phyloP scores from a whole-genome alignment of 192 early-diverging fungal genomes.

The Physocladia obscura region DNA sequence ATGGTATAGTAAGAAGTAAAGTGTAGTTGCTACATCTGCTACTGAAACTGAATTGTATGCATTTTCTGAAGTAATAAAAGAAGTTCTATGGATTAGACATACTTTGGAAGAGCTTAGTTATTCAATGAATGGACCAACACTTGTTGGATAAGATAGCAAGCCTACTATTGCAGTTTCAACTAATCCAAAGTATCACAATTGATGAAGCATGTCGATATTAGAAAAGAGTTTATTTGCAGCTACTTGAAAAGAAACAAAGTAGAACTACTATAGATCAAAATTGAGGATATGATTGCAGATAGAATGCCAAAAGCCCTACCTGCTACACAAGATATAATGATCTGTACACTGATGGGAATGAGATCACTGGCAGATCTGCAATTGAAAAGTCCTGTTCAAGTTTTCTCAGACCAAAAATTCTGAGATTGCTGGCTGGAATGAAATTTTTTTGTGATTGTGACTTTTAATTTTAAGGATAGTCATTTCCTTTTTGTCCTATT shows the following conservation, averaged over 20 bases:
- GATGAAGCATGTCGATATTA: not conserved
- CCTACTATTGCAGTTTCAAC: not conserved
- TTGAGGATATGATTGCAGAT: not conserved
- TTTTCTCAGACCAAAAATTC: not conserved
- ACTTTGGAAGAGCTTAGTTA: not conserved
- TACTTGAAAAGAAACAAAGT: not conserved
- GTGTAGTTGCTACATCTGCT: slow-evolving; percentile 20
- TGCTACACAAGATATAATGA: not conserved
- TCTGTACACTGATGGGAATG: slow-evolving; percentile 12
- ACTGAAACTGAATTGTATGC: slow-evolving; percentile 30
- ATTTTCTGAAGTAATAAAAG: slow-evolving; percentile 2
- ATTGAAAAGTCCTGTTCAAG: not conserved
- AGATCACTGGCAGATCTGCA: not conserved
- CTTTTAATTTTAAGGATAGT: no score
- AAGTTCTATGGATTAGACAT: not conserved
- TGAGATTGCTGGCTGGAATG: not conserved
- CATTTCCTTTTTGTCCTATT: no score
- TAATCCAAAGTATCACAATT: not conserved
- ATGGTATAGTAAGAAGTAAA: slow-evolving; percentile 21
- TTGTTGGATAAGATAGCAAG: not conserved
- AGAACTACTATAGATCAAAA: not conserved
- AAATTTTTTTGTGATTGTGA: no score
- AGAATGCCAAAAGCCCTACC: not conserved
- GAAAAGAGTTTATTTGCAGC: not conserved
- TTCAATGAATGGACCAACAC: not conserved